Evolutionary conservation across 139 green algal species (phyloP), one percentile per base, ranked within the genome.

Genomic region (Asterochloris sp.): DNA sequence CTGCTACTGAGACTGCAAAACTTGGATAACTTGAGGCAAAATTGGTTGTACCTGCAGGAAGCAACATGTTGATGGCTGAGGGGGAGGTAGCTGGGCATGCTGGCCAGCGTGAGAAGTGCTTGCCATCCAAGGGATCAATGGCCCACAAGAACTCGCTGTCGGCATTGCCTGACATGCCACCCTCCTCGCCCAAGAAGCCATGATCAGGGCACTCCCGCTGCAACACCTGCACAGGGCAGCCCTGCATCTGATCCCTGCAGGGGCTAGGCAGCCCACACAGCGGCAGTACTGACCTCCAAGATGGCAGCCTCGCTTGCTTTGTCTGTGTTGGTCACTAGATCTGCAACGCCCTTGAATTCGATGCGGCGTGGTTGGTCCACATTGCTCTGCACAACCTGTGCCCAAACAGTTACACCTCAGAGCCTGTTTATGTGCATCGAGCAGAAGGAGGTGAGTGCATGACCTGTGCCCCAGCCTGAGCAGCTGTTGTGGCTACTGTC

Each of bases 111-210:
- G 29, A 54, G 38, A 2, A 54, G 38, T 54, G 38, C 38, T 54
- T 54, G 62, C 80, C 80, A 74, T 84, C 80, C 12, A 96, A 78
- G 24, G 95, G 95, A 84, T 98, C 95, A 14, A 98, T 88, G 80
- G 91, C 96, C 95, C 95, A 98, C 16, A 98, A 88, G 84, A 95
- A 97, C 17, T 93, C 87, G 54, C 88, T 94, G 68, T 77, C 28
- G 0, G 87, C 74, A 82, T 96, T 87, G 21, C 95, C 95, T 27
- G 61, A 90, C 12, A 97, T 91, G n/a, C 95, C 95, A 13, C 95
- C 95, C 85, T 98, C 95, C 89, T 98, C 95, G 0, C 95, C 95
- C 14, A 98, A 89, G 13, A 98, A 76, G 4, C 88, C 93, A 81
- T 97, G 94, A 63, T 87, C 79, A 11, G 88, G 86, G 68, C 86